Base-by-base conservation (phyloP, 192 early-diverging fungal genomes). In the Coemansia sp. region DNA sequence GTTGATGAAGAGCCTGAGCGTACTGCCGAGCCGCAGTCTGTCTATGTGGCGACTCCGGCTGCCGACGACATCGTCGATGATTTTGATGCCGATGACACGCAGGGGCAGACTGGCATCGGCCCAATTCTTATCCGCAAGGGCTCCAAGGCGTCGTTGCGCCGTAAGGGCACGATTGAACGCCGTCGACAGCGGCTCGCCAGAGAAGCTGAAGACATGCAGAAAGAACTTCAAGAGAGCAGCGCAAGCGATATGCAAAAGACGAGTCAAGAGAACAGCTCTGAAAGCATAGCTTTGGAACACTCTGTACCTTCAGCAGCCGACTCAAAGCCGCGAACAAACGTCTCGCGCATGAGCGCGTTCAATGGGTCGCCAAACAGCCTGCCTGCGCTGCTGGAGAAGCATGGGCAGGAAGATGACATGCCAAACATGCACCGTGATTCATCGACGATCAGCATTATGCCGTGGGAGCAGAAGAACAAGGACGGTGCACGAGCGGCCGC, bases 41-140 rank as follows among this genome's bases (percentile, higher is more conserved):
- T 80, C 24, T 80, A 68, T 38, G 65, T 80, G 35, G 68, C 77
- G 3, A 61, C 52, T 15, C 63, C 61, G 5, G 17, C 12, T 11
- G 21, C 14, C 14, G n/a, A 25, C 39, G 24, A 15, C n/a, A 9
- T 23, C 25, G 52, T 57, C 23, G 56, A 66, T 4, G n/a, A 10
- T 22, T 25, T 25, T 25, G 56, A 57, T 17, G 35, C 15, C 10
- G 57, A 69, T 11, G 66, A 62, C 37, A 55, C 54, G 39, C 53
- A 52, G 12, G 50, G 43, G 4, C 54, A 39, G 23, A 17, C 55
- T 8, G 65, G 63, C 1, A 32, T 41, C 2, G 76, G 78, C 0
- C 78, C 78, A 1, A 66, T 81, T 49, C 56, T 81, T 12, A 81
- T 81, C 11, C 72, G 66, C 56, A 81, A 69, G 66, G 69, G 73